Conservation (phyloP, 257 asterid species). For the Linderniella brevidens region DNA sequence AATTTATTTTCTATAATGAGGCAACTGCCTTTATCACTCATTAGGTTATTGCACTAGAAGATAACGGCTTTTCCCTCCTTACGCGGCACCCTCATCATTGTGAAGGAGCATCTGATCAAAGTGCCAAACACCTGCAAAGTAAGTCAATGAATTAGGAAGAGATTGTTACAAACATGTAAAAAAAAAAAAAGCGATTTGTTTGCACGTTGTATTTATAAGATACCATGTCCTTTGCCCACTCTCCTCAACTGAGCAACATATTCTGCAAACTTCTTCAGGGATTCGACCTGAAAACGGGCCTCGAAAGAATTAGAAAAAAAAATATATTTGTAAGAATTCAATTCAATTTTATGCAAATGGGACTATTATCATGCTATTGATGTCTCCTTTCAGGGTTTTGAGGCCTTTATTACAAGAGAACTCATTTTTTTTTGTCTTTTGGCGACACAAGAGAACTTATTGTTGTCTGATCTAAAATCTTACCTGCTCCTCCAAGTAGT, state of each 20-base stretch:
- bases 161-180: too few relatives aligned
- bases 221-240: conserved; percentile 7
- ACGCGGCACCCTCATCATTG: too few relatives aligned
- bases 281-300: conserved; percentile 1
- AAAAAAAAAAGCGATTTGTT: too few relatives aligned
- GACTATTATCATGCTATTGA: not conserved
- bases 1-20: too few relatives aligned
- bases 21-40: too few relatives aligned
- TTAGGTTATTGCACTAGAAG: too few relatives aligned
- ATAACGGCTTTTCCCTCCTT: too few relatives aligned
- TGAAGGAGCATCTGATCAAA: too few relatives aligned
- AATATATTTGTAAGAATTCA: not conserved
- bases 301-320: not conserved
- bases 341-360: not conserved
- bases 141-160: too few relatives aligned
- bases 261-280: conserved; percentile 3
- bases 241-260: conserved; percentile 8
- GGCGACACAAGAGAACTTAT: not conserved
- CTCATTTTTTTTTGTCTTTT: not conserved
- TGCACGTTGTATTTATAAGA: not conserved
- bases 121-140: too few relatives aligned
- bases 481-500: conserved; percentile 62
- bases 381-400: too few relatives aligned
- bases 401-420: too few relatives aligned
- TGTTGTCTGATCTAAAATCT: not conserved